Conservation (phyloP, 768 basidiomycete species). For the Mrakia gelida region DNA sequence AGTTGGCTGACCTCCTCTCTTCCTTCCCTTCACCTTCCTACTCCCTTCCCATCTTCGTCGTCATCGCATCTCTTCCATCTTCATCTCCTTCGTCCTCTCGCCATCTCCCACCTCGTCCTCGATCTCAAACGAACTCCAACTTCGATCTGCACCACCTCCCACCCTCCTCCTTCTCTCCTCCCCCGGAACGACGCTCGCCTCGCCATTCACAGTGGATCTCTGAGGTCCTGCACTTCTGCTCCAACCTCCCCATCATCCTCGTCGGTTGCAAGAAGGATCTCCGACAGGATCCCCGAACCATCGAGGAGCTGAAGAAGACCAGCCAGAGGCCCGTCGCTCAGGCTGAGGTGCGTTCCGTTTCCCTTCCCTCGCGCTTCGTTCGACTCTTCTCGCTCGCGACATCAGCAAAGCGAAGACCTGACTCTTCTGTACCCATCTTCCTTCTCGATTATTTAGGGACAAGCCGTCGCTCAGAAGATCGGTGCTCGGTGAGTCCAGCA, state of each 20-base stretch:
- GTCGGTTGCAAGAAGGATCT: constrained; percentile 99
- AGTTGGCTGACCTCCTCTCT: neutral
- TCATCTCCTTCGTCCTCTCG: neutral
- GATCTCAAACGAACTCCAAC: neutral
- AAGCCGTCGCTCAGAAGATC: constrained; percentile 93
- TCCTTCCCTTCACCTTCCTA: neutral
- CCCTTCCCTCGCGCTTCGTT: no score
- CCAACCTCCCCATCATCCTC: constrained; percentile 88
- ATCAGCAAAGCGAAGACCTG: neutral
- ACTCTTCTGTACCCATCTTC: neutral
- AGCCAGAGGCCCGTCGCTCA: constrained; percentile 90
- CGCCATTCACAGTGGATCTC: constrained; percentile 76
- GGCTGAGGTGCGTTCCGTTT: constrained; percentile 65
- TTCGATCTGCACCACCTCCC: neutral
- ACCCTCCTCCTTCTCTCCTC: neutral
- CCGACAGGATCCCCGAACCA: constrained; percentile 83
- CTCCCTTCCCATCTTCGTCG: neutral
- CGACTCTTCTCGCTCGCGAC: neutral
- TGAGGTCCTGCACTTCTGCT: constrained; percentile 96
- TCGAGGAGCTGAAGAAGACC: constrained; percentile 90
- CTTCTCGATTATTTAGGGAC: constrained; percentile 56
- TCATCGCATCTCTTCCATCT: no score
- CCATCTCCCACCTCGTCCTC: neutral
- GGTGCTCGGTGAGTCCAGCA: constrained; percentile 58
- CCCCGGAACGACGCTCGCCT: neutral